Evolutionary conservation across 1,284 basidiomycete genomes (phyloP).

Genomic region (Cryptococcus sp.): DNA sequence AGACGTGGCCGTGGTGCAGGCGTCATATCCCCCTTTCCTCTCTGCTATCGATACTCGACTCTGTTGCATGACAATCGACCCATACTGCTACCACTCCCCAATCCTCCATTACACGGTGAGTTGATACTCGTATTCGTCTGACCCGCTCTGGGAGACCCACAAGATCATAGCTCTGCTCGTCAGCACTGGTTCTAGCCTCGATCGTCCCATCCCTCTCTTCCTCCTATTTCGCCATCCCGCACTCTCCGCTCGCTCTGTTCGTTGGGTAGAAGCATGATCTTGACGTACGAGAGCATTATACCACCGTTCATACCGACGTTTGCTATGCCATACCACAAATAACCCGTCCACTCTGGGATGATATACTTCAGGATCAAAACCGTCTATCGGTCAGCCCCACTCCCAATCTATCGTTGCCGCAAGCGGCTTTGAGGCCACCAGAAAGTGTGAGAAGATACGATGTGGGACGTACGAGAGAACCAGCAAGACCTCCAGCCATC

Average conservation of each 20-base stretch:
- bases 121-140: constrained; percentile 48
- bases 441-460: not conserved
- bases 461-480: constrained; percentile 67
- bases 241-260: not conserved
- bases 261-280: not conserved
- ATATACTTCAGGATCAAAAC: constrained; percentile 90
- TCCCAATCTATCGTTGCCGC: too few species aligned
- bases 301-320: constrained; percentile 88
- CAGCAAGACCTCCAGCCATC: constrained; percentile 92
- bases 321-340: constrained; percentile 87
- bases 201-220: not conserved
- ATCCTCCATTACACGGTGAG: constrained; percentile 36
- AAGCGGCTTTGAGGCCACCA: not conserved
- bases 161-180: constrained; percentile 42
- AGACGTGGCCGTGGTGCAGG: too few species aligned
- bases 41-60: too few species aligned
- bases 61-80: too few species aligned
- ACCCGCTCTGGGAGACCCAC: constrained; percentile 45
- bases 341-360: constrained; percentile 68
- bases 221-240: not conserved
- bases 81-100: too few species aligned
- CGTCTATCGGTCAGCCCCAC: constrained; percentile 55
- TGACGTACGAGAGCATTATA: constrained; percentile 66
- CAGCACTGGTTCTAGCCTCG: too few species aligned
- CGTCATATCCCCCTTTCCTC: too few species aligned